These are phyloP conservation scores for Bryoerythrophyllum caledonicum DNA, from an alignment of 225 moss, liverwort and hornwort genomes.

Conservation along the genomic window DNA sequence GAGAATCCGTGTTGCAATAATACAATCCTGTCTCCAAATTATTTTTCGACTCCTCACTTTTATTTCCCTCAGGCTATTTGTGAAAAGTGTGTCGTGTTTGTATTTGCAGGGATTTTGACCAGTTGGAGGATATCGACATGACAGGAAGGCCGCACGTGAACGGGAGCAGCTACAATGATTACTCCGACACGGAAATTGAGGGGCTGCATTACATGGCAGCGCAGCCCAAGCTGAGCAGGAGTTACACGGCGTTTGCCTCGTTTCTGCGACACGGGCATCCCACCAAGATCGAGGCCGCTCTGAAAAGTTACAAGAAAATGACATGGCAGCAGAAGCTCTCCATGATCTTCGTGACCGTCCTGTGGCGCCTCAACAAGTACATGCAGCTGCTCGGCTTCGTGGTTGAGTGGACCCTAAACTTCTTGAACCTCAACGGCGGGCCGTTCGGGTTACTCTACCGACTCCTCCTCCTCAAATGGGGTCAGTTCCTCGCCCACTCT, in stretches of 20 bases:
- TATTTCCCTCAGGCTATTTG: neutral
- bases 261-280: conserved; percentile 30
- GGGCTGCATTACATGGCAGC: conserved; percentile 32
- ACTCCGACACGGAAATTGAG: neutral
- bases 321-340: conserved; percentile 44
- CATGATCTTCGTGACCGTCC: conserved; percentile 26
- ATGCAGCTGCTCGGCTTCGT: conserved; percentile 24
- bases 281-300: conserved; percentile 18
- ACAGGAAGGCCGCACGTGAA: neutral
- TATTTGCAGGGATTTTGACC: conserved; percentile 15
- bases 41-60: neutral
- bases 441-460: conserved; percentile 21
- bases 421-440: conserved; percentile 36
- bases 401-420: conserved; percentile 47
- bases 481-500: conserved; percentile 16
- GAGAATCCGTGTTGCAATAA: neutral
- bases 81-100: neutral
- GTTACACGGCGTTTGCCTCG: neutral
- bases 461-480: conserved; percentile 35
- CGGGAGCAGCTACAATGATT: conserved; percentile 3
- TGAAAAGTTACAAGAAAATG: neutral
- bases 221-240: conserved; percentile 27
- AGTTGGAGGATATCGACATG: neutral
- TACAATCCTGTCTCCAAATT: neutral
- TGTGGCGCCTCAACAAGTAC: conserved; percentile 12